Percentiles rank a stretch among this genome's conserved stretches.
Conservation (phyloP, 2,329 filamentous ascomycete species). For the Microcyclosporella mali region DNA sequence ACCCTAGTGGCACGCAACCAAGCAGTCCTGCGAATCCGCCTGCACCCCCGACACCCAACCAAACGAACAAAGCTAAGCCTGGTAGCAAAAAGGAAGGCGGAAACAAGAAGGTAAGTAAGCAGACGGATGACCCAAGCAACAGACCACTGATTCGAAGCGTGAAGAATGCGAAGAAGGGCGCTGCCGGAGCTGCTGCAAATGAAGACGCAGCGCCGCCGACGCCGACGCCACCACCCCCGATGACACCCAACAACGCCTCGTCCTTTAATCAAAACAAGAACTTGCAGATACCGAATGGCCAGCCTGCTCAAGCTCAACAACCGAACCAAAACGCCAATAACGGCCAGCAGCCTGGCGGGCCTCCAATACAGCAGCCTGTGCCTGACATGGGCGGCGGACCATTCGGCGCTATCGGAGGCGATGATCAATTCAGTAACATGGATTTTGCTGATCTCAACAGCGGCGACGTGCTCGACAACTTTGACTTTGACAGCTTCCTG, state of each 20-base stretch:
- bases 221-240: slow-evolving; percentile 44
- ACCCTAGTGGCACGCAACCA: slow-evolving; percentile 38
- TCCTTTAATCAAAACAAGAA: slow-evolving; percentile 34
- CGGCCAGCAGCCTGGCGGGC: slow-evolving; percentile 16
- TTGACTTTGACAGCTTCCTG: slow-evolving; percentile 63
- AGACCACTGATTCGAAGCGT: not conserved
- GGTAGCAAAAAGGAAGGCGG: slow-evolving; percentile 63
- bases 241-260: slow-evolving; percentile 37
- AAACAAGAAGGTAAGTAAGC: slow-evolving; percentile 37
- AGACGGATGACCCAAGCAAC: not conserved
- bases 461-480: slow-evolving; percentile 61
- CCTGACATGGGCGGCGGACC: slow-evolving; percentile 34
- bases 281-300: slow-evolving; percentile 31
- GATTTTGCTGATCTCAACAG: slow-evolving; percentile 43
- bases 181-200: slow-evolving; percentile 38
- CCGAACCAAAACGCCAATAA: slow-evolving; percentile 28
- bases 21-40: slow-evolving; percentile 43
- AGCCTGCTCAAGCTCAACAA: slow-evolving; percentile 26
- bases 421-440: slow-evolving; percentile 35
- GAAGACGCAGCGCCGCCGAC: slow-evolving; percentile 40
- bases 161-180: slow-evolving; percentile 34
- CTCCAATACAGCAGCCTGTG: slow-evolving; percentile 10
- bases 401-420: slow-evolving; percentile 35
- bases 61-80: slow-evolving; percentile 64
- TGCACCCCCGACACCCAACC: slow-evolving; percentile 70